Conservation (phyloP, 305 asterid species). For the Lippia alba region DNA sequence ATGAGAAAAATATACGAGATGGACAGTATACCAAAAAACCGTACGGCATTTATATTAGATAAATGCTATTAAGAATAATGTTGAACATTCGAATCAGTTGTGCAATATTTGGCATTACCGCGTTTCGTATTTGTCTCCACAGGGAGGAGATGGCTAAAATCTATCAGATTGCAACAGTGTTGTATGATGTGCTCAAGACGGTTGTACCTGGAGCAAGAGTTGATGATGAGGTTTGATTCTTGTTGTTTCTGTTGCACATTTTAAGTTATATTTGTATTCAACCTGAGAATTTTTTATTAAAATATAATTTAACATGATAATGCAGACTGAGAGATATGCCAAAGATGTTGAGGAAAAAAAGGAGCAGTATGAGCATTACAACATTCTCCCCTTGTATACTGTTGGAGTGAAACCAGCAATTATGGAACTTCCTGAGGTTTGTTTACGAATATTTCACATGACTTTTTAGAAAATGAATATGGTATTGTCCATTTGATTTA, state of each 20-base stretch:
- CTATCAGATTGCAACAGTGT: constrained; percentile 86
- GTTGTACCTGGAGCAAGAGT: constrained; percentile 66
- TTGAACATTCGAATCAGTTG: constrained; percentile 11
- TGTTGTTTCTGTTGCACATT: constrained; percentile 33
- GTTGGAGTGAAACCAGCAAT: constrained; percentile 87
- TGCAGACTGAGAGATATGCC: constrained; percentile 76
- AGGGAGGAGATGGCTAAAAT: constrained; percentile 98
- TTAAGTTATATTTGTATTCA: constrained; percentile 24
- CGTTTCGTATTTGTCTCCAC: constrained; percentile 31
- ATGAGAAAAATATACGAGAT: constrained; percentile 76
- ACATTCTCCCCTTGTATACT: constrained; percentile 89
- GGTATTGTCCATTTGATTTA: constrained; percentile 22
- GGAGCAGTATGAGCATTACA: constrained; percentile 81
- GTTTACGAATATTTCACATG: too few relatives aligned
- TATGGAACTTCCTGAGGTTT: constrained; percentile 97
- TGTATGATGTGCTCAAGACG: constrained; percentile 80
- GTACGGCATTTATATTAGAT: constrained; percentile 53
- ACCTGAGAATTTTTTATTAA: constrained; percentile 18
- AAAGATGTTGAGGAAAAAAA: constrained; percentile 89
- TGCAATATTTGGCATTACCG: constrained; percentile 8
- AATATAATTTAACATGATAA: constrained; percentile 28
- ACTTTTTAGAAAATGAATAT: constrained; percentile 8
- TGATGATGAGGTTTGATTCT: constrained; percentile 69
- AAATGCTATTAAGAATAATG: constrained; percentile 3
- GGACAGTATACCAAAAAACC: constrained; percentile 89